A percentile compares a stretch with the other conserved stretches of the same genome.
These are phyloP conservation scores for Moesziomyces parantarcticus DNA, from an alignment of 1,284 basidiomycete species.

Conservation along the genomic window DNA sequence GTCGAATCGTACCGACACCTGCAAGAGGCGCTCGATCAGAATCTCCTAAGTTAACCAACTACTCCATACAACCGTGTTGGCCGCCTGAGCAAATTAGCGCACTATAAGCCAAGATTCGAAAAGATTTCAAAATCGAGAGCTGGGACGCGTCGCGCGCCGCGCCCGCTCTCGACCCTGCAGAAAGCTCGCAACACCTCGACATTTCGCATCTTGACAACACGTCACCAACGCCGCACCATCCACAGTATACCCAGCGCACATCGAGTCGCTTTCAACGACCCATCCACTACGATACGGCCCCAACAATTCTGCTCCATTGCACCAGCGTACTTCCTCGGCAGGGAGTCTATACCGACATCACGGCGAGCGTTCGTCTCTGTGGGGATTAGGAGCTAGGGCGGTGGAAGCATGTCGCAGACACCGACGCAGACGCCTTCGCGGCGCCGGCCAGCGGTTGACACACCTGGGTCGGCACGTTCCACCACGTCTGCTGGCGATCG, in stretches of 20 bases:
- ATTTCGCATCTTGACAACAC: slow-evolving; percentile 4
- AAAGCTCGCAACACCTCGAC: slow-evolving; percentile 22
- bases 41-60: too few species aligned
- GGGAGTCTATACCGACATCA: too few species aligned
- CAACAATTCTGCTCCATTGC: background rate
- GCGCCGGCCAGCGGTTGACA: slow-evolving; percentile 14
- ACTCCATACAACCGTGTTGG: too few species aligned
- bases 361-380: too few species aligned
- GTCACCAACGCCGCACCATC: slow-evolving; percentile 4
- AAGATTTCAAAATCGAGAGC: too few species aligned
- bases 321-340: too few species aligned
- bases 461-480: slow-evolving; percentile 34
- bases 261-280: background rate
- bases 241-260: slow-evolving; percentile 3
- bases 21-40: too few species aligned
- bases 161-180: slow-evolving; percentile 15
- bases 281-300: too few species aligned
- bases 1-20: slow-evolving; percentile 15
- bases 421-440: slow-evolving; percentile 23
- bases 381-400: too few species aligned
- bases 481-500: slow-evolving; percentile 22
- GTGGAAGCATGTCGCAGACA: slow-evolving; percentile 22
- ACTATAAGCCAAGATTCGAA: too few species aligned
- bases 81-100: too few species aligned
- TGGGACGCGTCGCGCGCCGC: too few species aligned